A percentile compares a stretch with the other conserved stretches of the same genome.
Evolutionary conservation across 805 yeast species (phyloP).

Genomic region (Wickerhamiella siamensis): DNA sequence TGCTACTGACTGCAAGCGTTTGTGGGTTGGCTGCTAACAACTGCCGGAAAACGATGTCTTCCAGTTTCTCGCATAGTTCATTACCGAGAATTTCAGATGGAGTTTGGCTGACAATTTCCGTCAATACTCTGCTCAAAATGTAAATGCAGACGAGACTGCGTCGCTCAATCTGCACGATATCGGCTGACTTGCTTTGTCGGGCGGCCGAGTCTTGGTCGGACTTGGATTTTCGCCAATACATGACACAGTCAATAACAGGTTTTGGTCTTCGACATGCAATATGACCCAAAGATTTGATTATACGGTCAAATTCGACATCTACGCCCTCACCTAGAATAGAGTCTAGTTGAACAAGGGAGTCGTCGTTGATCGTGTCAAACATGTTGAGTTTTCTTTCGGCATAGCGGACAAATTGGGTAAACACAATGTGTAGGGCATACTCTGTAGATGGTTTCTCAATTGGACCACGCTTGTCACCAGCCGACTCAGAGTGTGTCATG

Average conservation of each 20-base stretch:
- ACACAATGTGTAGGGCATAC: constrained; percentile 84
- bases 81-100: constrained; percentile 60
- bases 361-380: constrained; percentile 51
- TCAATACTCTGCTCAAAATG: constrained; percentile 77
- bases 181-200: constrained; percentile 6
- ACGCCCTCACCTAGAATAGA: constrained; percentile 72
- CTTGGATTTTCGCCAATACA: constrained; percentile 95
- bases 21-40: constrained; percentile 75
- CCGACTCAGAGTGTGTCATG: neutral
- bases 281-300: constrained; percentile 74
- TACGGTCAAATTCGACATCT: constrained; percentile 75
- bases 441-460: constrained; percentile 31
- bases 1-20: constrained; percentile 47
- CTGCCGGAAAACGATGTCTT: constrained; percentile 87
- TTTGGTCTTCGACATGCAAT: constrained; percentile 83
- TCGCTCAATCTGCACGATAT: constrained; percentile 66
- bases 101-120: constrained; percentile 83
- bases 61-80: constrained; percentile 68
- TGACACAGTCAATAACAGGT: constrained; percentile 91
- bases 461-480: neutral
- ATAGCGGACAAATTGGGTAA: constrained; percentile 87
- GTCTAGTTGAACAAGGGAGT: constrained; percentile 63
- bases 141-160: constrained; percentile 77
- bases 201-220: constrained; percentile 51
- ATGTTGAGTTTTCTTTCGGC: constrained; percentile 76